Evolutionary conservation across 371 early-diverging fungal genomes (phyloP), one percentile per base, ranked within the genome.

Genomic region (Choanephora cucurbitarum): DNA sequence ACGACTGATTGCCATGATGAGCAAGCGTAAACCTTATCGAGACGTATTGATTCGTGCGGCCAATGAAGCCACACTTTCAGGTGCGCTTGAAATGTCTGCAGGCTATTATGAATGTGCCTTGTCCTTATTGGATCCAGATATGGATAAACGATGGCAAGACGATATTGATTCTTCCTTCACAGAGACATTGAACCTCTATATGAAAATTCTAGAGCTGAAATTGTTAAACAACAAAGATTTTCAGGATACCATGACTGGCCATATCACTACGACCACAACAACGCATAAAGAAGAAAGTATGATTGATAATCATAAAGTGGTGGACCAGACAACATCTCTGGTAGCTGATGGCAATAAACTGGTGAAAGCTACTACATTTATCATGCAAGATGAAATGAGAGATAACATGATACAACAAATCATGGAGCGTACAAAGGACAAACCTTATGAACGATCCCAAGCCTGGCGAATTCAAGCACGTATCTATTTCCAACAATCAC

Each of bases 401-500:
- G 40, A 53, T 9, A 31, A 41, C 11, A 55, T 66, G 24, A 24
- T 71, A 5, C 52, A 69, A 17, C 52, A 69, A 17, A 62, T 75
- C 23, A 60, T 75, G 61, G 44, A 49, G 11, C 65, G 64, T 43
- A 71, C 75, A 8, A 45, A 52, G 5, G 47, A 54, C 9, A 46
- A 52, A 5, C 75, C 75, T 3, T 49, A 58, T n/a, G 75, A 75
- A 39, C 57, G 75, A 19, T 64, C 71, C 2, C 64, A 66, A 34
- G 69, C 69, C 1, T 69, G 69, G 72, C 53, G 75, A 2, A 56
- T 71, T 7, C 64, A 75, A 31, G 75, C 75, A 15, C 53, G 67
- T 15, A 62, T 64, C 22, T 69, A 52, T 24, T 75, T 75, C 37
- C 69, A 71, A 18, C 55, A 71, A 44, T 66, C 71, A 22, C 56